phyloP scores from a whole-genome alignment of 257 asterid species.

The Przewalskia tangutica region DNA sequence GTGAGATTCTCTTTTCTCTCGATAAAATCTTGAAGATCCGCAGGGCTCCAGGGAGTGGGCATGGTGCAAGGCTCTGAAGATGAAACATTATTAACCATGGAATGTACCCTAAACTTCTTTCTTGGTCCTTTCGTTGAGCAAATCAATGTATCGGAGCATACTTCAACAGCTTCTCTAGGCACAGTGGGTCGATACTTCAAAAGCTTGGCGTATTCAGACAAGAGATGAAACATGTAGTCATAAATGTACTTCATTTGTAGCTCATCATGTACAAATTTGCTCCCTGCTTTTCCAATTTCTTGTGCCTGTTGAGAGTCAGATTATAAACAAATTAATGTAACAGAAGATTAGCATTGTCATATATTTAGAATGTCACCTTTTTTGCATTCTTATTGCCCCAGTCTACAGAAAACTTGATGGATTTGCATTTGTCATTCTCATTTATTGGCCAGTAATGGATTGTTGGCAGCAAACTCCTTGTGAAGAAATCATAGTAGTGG shows the following conservation, averaged over 20 bases:
- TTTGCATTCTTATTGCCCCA: constrained; percentile 71
- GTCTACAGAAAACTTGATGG: constrained; percentile 66
- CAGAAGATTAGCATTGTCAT: not conserved
- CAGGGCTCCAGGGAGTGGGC: constrained; percentile 28
- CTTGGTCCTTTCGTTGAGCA: constrained; percentile 52
- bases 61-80: constrained; percentile 43
- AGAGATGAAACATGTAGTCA: constrained; percentile 64
- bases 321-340: not conserved
- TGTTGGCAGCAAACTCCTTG: constrained; percentile 67
- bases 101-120: constrained; percentile 38
- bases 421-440: constrained; percentile 29
- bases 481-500: constrained; percentile 57
- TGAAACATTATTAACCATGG: constrained; percentile 47
- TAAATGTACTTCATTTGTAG: constrained; percentile 56
- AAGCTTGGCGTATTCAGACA: constrained; percentile 64
- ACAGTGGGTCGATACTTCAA: constrained; percentile 52
- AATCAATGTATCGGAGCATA: constrained; percentile 49
- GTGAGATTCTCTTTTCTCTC: constrained; percentile 33
- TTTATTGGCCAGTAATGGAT: constrained; percentile 74
- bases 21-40: constrained; percentile 20
- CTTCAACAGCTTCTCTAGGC: constrained; percentile 55
- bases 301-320: constrained; percentile 39
- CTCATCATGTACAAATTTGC: constrained; percentile 53
- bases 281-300: constrained; percentile 64
- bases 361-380: constrained; percentile 25